Evolutionary conservation across 140 eudicot genomes (phyloP).

Genomic region (Bidens hawaiensis): DNA sequence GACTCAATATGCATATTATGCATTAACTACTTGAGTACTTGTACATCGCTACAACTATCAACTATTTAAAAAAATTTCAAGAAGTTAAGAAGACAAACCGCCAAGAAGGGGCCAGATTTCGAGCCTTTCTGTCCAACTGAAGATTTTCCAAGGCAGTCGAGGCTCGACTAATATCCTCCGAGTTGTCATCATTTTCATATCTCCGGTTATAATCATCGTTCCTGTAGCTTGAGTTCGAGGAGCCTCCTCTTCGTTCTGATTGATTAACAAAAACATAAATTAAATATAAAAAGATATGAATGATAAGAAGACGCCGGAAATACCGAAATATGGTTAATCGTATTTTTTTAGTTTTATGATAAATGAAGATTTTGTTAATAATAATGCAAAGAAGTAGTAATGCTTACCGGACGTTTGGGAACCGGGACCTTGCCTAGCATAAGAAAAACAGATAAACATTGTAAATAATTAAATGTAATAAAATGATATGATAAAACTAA

Average conservation of each 20-base stretch:
- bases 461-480: constrained; percentile 20
- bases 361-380: neutral
- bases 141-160: constrained; percentile 82
- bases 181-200: constrained; percentile 64
- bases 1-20: constrained; percentile 2
- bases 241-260: constrained; percentile 75
- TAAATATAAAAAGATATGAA: neutral
- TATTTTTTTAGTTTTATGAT: neutral
- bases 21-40: neutral
- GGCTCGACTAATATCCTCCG: constrained; percentile 71
- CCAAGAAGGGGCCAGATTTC: constrained; percentile 82
- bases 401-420: constrained; percentile 88
- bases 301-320: neutral
- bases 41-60: neutral
- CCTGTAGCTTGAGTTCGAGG: constrained; percentile 70
- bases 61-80: neutral
- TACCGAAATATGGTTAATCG: neutral
- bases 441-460: constrained; percentile 11
- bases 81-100: constrained; percentile 45
- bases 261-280: neutral
- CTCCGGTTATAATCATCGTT: constrained; percentile 91
- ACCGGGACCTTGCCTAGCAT: constrained; percentile 53
- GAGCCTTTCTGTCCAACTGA: constrained; percentile 88
- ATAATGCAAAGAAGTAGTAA: constrained; percentile 3
- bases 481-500: neutral